Evolutionary conservation across 108 stramenopile genomes (phyloP).

Genomic region (Craspedostauros australis): DNA sequence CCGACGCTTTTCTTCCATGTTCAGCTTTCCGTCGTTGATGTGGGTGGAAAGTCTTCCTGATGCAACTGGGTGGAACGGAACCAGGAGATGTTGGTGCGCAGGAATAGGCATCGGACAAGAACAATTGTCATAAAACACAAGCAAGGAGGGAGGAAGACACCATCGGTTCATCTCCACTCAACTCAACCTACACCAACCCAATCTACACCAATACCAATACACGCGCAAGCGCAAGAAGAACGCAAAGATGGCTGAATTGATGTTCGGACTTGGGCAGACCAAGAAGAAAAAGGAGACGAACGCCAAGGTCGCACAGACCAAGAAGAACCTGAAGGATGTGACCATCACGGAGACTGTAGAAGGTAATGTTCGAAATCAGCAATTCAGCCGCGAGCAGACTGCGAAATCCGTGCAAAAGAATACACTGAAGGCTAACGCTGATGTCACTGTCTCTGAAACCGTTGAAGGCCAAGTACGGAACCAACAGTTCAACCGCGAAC

Average conservation of each 20-base stretch:
- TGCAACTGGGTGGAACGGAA: no score
- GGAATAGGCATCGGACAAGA: no score
- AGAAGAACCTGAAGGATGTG: conserved; percentile 20
- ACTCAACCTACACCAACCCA: no score
- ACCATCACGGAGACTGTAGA: conserved; percentile 26
- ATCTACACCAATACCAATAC: no score
- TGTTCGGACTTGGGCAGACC: conserved; percentile 35
- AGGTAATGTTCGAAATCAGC: conserved; percentile 6
- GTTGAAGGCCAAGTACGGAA: conserved; percentile 20
- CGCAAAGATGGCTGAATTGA: conserved; percentile 40
- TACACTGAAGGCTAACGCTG: conserved; percentile 13
- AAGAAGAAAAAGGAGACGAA: conserved; percentile 30
- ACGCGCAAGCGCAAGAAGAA: no score
- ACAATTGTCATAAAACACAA: no score
- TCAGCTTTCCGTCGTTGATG: no score
- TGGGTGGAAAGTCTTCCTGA: no score
- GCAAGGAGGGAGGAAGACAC: no score
- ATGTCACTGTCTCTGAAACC: conserved; percentile 18
- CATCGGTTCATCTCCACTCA: no score
- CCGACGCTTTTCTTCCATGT: no score
- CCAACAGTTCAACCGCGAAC: conserved; percentile 19
- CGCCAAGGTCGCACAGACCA: conserved; percentile 13
- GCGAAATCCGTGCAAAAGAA: conserved; percentile 10
- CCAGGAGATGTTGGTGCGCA: no score
- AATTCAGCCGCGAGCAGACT: conserved; percentile 12